Evolutionary conservation across 2,329 filamentous ascomycete species (phyloP), one percentile per base, ranked within the genome.

Genomic region (Diplodia corticola): DNA sequence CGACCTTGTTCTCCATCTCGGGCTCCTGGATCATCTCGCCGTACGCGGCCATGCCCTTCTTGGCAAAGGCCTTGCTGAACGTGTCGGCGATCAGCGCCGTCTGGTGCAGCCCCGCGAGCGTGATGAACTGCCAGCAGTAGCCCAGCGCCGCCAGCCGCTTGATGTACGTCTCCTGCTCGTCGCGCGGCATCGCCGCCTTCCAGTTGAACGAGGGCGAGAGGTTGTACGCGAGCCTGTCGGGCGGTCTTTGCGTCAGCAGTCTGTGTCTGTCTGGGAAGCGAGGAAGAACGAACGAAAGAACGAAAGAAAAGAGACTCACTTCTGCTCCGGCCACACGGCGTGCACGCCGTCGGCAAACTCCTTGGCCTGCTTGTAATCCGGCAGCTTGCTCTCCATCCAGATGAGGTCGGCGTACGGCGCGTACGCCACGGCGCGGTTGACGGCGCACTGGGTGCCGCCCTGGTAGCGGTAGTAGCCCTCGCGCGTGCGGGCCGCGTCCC

Each of bases 61-160:
- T 83, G 66, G 90, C 85, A 78, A 91, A 99, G 57, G 92, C 91
- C 76, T 88, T 87, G 68, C 92, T 89, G 81, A 99, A 99, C 69
- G 89, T 88, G 81, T 98, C 88, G 74, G 89, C 90, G 81, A 97
- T 96, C 63, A 99, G 87, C 44, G 94, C 95, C 4, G 92, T 97
- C 69, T 92, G 96, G 84, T 99, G 95, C 76, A 99, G 86, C 71
- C 95, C 95, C 5, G 94, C 95, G 54, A 99, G 88, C n/a, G 95
- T 99, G 84, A 99, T 99, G 85, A 99, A 99, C 81, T 99, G 95
- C 95, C 95, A 99, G 87, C 92, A 96, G 87, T 99, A 99, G 69
- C 95, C 95, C 57, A 99, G 87, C 69, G 83, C 75, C 68, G 89
- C 93, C 48, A 99, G 90, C 49, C 95, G 91, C 69, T 89, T 84